Evolutionary conservation across 1,139 yeast genomes (phyloP).

Genomic region (Diutina sp.): DNA sequence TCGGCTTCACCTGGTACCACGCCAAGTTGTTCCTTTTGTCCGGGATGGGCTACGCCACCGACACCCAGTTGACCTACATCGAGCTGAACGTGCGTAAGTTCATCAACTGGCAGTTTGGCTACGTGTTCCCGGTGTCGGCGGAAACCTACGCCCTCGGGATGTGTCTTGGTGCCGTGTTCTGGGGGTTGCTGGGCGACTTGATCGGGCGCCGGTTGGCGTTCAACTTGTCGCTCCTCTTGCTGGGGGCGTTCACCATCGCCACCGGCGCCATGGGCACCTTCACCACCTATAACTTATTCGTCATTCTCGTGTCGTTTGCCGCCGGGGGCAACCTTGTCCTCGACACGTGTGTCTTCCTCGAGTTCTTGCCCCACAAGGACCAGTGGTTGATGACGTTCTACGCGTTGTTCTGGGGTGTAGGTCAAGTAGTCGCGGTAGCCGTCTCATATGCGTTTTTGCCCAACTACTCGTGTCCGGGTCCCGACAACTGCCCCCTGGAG

Average conservation of each 20-base stretch:
- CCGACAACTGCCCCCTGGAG: slow-evolving; percentile 27
- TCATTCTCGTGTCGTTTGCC: slow-evolving; percentile 31
- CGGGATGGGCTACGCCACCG: slow-evolving; percentile 60
- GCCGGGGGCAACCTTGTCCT: slow-evolving; percentile 52
- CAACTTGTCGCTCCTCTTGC: slow-evolving; percentile 4
- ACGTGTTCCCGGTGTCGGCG: slow-evolving; percentile 18
- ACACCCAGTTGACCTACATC: slow-evolving; percentile 39
- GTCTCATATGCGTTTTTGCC: slow-evolving; percentile 46
- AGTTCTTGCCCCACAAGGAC: slow-evolving; percentile 38
- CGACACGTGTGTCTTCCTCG: slow-evolving; percentile 49
- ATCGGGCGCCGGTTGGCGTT: slow-evolving; percentile 1
- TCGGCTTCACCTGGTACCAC: slow-evolving; percentile 39
- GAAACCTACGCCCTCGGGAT: slow-evolving; percentile 6
- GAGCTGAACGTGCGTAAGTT: slow-evolving; percentile 30
- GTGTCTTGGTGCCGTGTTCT: slow-evolving; percentile 1
- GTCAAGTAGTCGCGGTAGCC: slow-evolving; percentile 43
- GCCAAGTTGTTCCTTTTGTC: slow-evolving; percentile 29
- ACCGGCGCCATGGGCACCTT: slow-evolving; percentile 38
- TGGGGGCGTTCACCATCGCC: slow-evolving; percentile 38
- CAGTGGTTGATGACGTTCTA: slow-evolving; percentile 43
- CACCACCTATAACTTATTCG: slow-evolving; percentile 37
- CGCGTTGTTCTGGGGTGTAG: slow-evolving; percentile 54
- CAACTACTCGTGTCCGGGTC: slow-evolving; percentile 30
- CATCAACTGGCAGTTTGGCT: slow-evolving; percentile 30
- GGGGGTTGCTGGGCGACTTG: slow-evolving; percentile 1